A percentile compares a stretch with the other conserved stretches of the same genome.
Conservation (phyloP, 2,329 filamentous ascomycete species). For the Ceratocystis lukuohia region DNA sequence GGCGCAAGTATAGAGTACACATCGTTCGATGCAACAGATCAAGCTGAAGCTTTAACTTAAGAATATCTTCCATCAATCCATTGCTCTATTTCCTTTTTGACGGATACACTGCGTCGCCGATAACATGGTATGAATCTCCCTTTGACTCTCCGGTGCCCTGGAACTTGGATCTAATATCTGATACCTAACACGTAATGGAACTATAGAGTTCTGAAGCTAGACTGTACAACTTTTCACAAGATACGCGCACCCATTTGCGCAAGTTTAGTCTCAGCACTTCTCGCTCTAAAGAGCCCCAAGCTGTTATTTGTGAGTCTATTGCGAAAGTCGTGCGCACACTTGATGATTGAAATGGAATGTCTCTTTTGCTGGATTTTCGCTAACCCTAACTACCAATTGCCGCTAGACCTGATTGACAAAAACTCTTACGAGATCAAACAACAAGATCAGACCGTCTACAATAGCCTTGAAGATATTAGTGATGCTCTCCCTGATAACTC, state of each 20-base stretch:
- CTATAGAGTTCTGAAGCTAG: constrained; percentile 63
- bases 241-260: constrained; percentile 77
- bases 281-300: constrained; percentile 71
- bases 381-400: constrained; percentile 9
- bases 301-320: constrained; percentile 71
- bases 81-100: not conserved
- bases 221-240: constrained; percentile 82
- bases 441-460: constrained; percentile 65
- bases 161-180: not conserved
- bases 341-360: not conserved
- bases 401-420: constrained; percentile 76
- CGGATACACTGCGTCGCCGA: not conserved
- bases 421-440: constrained; percentile 79
- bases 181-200: not conserved
- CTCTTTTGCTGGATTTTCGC: not conserved
- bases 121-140: not conserved
- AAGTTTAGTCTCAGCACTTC: constrained; percentile 93
- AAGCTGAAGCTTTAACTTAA: not conserved
- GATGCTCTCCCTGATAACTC: constrained; percentile 89
- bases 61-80: not conserved
- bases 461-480: constrained; percentile 61
- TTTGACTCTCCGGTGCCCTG: not conserved
- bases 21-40: not conserved
- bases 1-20: not conserved
- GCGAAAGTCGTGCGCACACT: not conserved